These are phyloP conservation scores for Porpolomopsis calyptriformis DNA, from an alignment of 768 basidiomycete species.

Conservation along the genomic window DNA sequence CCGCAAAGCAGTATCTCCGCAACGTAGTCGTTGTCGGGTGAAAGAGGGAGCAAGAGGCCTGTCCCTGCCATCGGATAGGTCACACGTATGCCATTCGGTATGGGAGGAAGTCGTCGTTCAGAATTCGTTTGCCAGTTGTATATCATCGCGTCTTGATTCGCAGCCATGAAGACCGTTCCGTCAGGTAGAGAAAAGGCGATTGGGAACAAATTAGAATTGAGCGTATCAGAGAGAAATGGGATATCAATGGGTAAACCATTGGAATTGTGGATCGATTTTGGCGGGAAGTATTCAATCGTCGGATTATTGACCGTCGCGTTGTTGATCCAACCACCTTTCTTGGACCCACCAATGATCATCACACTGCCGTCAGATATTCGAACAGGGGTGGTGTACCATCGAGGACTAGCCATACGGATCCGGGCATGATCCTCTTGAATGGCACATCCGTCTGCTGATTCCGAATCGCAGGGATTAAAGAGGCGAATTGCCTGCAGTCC, in stretches of 20 bases:
- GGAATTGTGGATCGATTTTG: conserved; percentile 58
- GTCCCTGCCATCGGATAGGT: conserved; percentile 79
- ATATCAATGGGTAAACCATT: conserved; percentile 58
- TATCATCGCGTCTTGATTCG: conserved; percentile 69
- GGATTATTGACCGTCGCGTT: conserved; percentile 74
- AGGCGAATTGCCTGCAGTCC: conserved; percentile 67
- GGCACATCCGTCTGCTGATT: conserved; percentile 38
- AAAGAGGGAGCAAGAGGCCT: conserved; percentile 62
- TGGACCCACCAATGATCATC: conserved; percentile 75
- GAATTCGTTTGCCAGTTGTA: conserved; percentile 62
- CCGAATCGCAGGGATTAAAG: conserved; percentile 53
- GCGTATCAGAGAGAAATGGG: conserved; percentile 55
- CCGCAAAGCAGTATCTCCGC: conserved; percentile 71
- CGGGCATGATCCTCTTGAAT: conserved; percentile 55
- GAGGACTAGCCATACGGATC: conserved; percentile 63
- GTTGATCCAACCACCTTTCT: conserved; percentile 80
- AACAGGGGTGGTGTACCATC: conserved; percentile 72
- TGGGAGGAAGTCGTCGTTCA: conserved; percentile 50
- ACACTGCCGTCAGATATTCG: conserved; percentile 69
- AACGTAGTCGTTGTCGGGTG: conserved; percentile 47
- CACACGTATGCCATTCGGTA: conserved; percentile 71
- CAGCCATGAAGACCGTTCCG: conserved; percentile 62
- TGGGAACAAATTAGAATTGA: conserved; percentile 78
- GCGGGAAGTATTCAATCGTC: conserved; percentile 73
- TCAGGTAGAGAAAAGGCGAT: conserved; percentile 65